phyloP scores from a whole-genome alignment of 2,329 filamentous ascomycete genomes.

The Venturia pyrina region DNA sequence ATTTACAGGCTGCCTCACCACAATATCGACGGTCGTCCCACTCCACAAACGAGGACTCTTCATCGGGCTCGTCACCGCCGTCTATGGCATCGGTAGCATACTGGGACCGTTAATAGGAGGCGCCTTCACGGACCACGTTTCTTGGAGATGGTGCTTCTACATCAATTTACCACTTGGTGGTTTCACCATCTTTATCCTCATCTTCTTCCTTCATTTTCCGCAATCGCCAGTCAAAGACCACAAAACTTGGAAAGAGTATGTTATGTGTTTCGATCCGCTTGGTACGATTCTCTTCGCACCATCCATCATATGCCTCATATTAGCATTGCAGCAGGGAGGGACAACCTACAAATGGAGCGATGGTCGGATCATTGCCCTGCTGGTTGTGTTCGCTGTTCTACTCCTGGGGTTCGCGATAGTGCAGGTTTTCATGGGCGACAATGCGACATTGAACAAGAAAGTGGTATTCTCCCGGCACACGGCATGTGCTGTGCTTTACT shows the following conservation, averaged over 20 bases:
- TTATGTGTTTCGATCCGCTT: conserved; percentile 34
- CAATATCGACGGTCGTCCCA: no score
- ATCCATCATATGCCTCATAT: conserved; percentile 30
- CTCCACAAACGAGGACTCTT: conserved; percentile 26
- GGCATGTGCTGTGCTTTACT: no score
- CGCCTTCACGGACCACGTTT: conserved; percentile 26
- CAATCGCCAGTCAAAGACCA: conserved; percentile 18
- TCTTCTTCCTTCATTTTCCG: conserved; percentile 27
- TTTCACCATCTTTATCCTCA: conserved; percentile 23
- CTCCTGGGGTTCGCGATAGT: no score
- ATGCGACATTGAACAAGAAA: no score
- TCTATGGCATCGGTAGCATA: conserved; percentile 28
- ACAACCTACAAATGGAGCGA: conserved; percentile 20
- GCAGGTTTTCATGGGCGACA: no score
- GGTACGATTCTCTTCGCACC: conserved; percentile 32
- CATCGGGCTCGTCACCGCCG: conserved; percentile 26
- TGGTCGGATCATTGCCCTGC: conserved; percentile 33
- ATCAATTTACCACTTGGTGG: conserved; percentile 38
- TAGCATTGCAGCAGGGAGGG: conserved; percentile 38
- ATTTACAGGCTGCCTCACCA: no score
- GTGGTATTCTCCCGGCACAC: no score
- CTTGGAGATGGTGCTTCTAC: conserved; percentile 31
- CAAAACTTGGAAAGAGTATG: conserved; percentile 21
- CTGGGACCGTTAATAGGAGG: conserved; percentile 35
- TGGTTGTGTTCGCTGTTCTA: conserved; percentile 23